These are phyloP conservation scores for Golubevia sp. DNA, from an alignment of 1,284 basidiomycete genomes.

Conservation along the genomic window DNA sequence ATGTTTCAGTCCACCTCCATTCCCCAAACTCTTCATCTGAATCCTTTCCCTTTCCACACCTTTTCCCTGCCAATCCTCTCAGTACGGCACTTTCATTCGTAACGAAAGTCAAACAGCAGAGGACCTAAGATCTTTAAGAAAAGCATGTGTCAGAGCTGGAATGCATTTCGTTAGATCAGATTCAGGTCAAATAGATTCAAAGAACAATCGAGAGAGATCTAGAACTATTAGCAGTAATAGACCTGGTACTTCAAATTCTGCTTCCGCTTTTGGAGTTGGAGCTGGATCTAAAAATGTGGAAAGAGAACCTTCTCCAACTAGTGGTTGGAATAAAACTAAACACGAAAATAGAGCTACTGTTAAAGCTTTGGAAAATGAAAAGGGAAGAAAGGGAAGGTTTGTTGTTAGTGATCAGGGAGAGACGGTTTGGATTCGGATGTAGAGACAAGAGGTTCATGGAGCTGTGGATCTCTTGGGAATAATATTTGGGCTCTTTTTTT, in stretches of 20 bases:
- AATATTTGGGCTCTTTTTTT: no score
- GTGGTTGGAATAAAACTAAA: neutral
- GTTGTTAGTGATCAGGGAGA: slow-evolving; percentile 40
- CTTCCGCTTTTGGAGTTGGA: neutral
- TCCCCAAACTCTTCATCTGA: slow-evolving; percentile 15
- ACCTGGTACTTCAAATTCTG: neutral
- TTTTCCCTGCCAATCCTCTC: neutral
- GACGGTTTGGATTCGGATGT: slow-evolving; percentile 23
- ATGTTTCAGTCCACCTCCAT: neutral
- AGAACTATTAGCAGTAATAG: neutral
- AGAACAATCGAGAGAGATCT: slow-evolving; percentile 3
- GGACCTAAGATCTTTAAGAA: slow-evolving; percentile 28
- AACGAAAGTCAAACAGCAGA: slow-evolving; percentile 31
- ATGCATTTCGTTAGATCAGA: slow-evolving; percentile 11
- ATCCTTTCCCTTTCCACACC: slow-evolving; percentile 12
- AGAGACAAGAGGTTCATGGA: no score
- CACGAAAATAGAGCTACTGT: neutral
- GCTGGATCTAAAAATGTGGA: neutral
- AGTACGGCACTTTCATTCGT: slow-evolving; percentile 39
- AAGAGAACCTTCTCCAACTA: neutral
- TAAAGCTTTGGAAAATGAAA: neutral
- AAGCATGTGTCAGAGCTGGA: slow-evolving; percentile 21
- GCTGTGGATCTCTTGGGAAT: no score
- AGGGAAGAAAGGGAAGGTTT: slow-evolving; percentile 19
- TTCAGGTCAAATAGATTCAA: slow-evolving; percentile 3